Evolutionary conservation across 2,329 filamentous ascomycete genomes (phyloP).

Genomic region (Pyrenophora graminea): DNA sequence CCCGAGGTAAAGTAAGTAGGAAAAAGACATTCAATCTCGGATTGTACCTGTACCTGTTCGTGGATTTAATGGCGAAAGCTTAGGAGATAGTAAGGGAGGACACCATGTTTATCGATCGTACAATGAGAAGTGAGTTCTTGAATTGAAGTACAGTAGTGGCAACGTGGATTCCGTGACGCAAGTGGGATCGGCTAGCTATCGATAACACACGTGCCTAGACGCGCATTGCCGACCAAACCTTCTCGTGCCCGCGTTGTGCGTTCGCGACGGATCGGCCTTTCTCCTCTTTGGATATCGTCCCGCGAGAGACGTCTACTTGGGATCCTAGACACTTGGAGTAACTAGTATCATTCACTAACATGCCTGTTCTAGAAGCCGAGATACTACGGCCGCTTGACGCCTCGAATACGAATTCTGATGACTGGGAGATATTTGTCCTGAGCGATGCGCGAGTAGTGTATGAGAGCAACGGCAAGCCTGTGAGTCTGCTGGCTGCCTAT

Average conservation of each 20-base stretch:
- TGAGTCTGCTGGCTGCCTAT: conserved; percentile 65
- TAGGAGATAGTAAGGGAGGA: no score
- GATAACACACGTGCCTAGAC: conserved; percentile 14
- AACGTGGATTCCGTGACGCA: conserved; percentile 1
- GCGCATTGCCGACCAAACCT: conserved; percentile 7
- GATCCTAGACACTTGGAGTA: background rate
- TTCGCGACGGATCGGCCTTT: background rate
- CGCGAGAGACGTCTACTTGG: background rate
- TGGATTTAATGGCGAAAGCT: no score
- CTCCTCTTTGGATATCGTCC: background rate
- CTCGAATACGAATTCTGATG: conserved; percentile 48
- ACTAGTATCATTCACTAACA: conserved; percentile 16
- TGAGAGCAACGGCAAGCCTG: conserved; percentile 54
- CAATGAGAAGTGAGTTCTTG: no score
- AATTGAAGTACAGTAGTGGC: no score
- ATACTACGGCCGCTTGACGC: conserved; percentile 50
- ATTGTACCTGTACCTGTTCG: no score
- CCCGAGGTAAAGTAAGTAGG: no score
- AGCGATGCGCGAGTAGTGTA: conserved; percentile 65
- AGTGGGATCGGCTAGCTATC: background rate
- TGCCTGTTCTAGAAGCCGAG: conserved; percentile 39
- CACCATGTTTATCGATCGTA: no score
- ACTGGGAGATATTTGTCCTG: conserved; percentile 67
- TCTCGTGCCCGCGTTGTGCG: conserved; percentile 9
- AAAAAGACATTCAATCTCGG: no score